phyloP scores from a whole-genome alignment of 2,329 filamentous ascomycete genomes.

The Ceratocystis cacaofunesta region DNA sequence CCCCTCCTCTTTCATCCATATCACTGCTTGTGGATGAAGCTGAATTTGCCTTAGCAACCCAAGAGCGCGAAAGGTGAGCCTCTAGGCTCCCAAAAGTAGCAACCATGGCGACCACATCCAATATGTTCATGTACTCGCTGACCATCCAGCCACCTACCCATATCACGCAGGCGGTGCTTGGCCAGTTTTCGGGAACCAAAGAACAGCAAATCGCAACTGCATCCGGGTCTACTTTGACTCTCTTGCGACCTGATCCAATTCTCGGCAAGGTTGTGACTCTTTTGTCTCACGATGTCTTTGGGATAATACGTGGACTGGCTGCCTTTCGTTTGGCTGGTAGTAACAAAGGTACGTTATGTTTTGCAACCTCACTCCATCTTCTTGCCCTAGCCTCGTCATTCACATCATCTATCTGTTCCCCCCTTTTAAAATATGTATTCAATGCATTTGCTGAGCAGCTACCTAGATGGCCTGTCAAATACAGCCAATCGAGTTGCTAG shows the following conservation, averaged over 20 bases:
- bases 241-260: constrained; percentile 72
- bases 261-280: constrained; percentile 77
- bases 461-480: constrained; percentile 8
- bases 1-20: constrained; percentile 10
- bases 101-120: constrained; percentile 89
- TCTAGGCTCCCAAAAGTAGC: constrained; percentile 23
- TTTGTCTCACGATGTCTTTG: constrained; percentile 86
- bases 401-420: background rate
- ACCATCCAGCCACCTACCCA: constrained; percentile 87
- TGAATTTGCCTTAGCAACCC: constrained; percentile 10
- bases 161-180: constrained; percentile 78
- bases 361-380: background rate
- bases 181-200: constrained; percentile 90
- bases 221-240: constrained; percentile 74
- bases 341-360: constrained; percentile 66
- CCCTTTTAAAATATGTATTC: background rate
- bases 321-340: constrained; percentile 86
- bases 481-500: constrained; percentile 7
- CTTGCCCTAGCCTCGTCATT: background rate
- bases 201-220: constrained; percentile 96
- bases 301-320: constrained; percentile 79
- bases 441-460: constrained; percentile 14
- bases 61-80: constrained; percentile 17
- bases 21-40: constrained; percentile 17
- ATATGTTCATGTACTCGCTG: constrained; percentile 97